Conservation (phyloP, 2,329 filamentous ascomycete genomes). For the Sarocladiaceae sp. region DNA sequence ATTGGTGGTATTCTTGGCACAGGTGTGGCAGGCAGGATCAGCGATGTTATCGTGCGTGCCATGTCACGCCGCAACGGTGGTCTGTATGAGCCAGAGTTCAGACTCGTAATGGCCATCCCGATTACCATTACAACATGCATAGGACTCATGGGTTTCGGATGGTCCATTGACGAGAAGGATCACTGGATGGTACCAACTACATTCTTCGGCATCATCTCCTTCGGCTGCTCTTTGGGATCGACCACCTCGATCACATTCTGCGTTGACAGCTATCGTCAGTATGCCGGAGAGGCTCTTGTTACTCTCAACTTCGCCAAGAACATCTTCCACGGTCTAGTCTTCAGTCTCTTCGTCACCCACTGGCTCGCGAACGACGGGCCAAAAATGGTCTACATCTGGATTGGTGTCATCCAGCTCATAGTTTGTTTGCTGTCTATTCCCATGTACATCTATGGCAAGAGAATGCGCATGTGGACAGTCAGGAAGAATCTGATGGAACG, state of each 20-base stretch:
- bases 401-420: slow-evolving; percentile 80
- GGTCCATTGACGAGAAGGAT: slow-evolving; percentile 70
- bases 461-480: slow-evolving; percentile 90
- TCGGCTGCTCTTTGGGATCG: slow-evolving; percentile 83
- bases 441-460: slow-evolving; percentile 92
- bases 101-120: slow-evolving; percentile 79
- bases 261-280: slow-evolving; percentile 87
- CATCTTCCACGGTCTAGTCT: slow-evolving; percentile 82
- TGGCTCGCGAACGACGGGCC: slow-evolving; percentile 75
- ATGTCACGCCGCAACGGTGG: slow-evolving; percentile 87
- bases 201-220: slow-evolving; percentile 88
- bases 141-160: slow-evolving; percentile 94
- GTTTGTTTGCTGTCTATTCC: slow-evolving; percentile 72
- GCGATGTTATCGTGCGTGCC: slow-evolving; percentile 73
- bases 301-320: slow-evolving; percentile 96
- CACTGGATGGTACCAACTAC: slow-evolving; percentile 87
- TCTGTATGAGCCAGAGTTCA: slow-evolving; percentile 90
- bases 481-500: slow-evolving; percentile 81
- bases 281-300: slow-evolving; percentile 88
- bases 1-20: slow-evolving; percentile 86
- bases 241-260: slow-evolving; percentile 92
- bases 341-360: slow-evolving; percentile 77
- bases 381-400: slow-evolving; percentile 70
- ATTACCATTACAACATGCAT: slow-evolving; percentile 72
- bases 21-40: slow-evolving; percentile 80